phyloP scores from a whole-genome alignment of 2,329 filamentous ascomycete genomes.

The Ophiostoma sp. region DNA sequence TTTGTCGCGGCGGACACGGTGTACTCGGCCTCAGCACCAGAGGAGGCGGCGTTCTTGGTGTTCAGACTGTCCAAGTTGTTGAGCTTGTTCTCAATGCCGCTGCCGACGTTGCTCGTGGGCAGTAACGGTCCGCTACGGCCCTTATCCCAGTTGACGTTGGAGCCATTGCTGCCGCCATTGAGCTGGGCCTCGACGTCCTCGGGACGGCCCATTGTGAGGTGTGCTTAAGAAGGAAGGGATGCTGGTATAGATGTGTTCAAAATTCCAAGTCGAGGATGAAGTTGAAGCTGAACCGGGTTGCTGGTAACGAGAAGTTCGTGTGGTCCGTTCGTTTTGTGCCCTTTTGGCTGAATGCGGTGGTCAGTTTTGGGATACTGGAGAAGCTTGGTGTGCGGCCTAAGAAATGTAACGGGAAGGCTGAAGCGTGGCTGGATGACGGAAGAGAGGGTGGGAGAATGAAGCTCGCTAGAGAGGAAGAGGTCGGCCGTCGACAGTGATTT shows the following conservation, averaged over 20 bases:
- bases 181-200: constrained; percentile 33
- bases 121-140: background rate
- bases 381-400: background rate
- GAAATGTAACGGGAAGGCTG: background rate
- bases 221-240: background rate
- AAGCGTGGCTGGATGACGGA: background rate
- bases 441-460: background rate
- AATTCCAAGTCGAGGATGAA: background rate
- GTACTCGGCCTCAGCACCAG: constrained; percentile 29
- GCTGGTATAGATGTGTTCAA: background rate
- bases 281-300: background rate
- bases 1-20: constrained; percentile 33
- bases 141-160: constrained; percentile 19
- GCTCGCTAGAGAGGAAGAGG: background rate
- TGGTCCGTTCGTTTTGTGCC: background rate
- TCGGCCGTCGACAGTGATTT: background rate
- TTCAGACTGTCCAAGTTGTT: background rate
- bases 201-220: constrained; percentile 11
- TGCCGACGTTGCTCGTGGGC: background rate
- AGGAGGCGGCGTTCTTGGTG: background rate
- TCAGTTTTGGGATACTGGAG: background rate
- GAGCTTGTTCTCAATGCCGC: background rate
- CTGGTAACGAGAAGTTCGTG: background rate
- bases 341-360: background rate
- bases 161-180: background rate